These are phyloP conservation scores for Pichia sp. DNA, from an alignment of 1,139 yeast species.

Conservation along the genomic window DNA sequence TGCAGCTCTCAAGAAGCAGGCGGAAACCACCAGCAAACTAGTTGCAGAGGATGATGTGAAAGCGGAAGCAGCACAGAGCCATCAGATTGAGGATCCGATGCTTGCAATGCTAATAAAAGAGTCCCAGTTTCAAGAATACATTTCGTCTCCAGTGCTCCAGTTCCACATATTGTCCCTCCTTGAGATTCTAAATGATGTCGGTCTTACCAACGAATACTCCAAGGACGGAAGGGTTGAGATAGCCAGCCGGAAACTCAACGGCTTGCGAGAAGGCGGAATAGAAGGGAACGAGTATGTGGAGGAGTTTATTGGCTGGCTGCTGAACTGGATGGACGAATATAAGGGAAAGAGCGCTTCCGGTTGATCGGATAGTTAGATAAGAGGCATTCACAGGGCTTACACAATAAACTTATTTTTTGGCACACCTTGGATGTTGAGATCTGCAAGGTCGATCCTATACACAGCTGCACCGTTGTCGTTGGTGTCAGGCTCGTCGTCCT, in stretches of 20 bases:
- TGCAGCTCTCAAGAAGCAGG: not conserved
- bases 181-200: slow-evolving; percentile 44
- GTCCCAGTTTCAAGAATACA: slow-evolving; percentile 38
- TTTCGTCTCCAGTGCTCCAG: slow-evolving; percentile 48
- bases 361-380: not conserved
- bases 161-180: slow-evolving; percentile 48
- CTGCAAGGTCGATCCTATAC: slow-evolving; percentile 36
- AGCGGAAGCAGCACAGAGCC: not conserved
- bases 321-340: slow-evolving; percentile 13
- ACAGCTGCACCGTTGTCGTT: slow-evolving; percentile 60
- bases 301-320: slow-evolving; percentile 44
- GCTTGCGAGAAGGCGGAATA: slow-evolving; percentile 56
- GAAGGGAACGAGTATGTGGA: slow-evolving; percentile 65
- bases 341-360: not conserved
- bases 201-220: slow-evolving; percentile 41
- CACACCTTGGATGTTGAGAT: slow-evolving; percentile 31
- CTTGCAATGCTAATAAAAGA: slow-evolving; percentile 34
- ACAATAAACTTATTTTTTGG: slow-evolving; percentile 31
- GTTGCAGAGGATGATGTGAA: not conserved
- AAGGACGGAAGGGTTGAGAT: slow-evolving; percentile 52
- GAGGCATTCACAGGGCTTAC: not conserved
- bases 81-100: slow-evolving; percentile 20
- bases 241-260: slow-evolving; percentile 56
- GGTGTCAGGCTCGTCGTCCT: slow-evolving; percentile 32
- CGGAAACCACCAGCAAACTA: not conserved